Evolutionary conservation across 176 grass and related monocot species (phyloP), one percentile per base, ranked within the genome.

Genomic region (Guadua angustifolia): DNA sequence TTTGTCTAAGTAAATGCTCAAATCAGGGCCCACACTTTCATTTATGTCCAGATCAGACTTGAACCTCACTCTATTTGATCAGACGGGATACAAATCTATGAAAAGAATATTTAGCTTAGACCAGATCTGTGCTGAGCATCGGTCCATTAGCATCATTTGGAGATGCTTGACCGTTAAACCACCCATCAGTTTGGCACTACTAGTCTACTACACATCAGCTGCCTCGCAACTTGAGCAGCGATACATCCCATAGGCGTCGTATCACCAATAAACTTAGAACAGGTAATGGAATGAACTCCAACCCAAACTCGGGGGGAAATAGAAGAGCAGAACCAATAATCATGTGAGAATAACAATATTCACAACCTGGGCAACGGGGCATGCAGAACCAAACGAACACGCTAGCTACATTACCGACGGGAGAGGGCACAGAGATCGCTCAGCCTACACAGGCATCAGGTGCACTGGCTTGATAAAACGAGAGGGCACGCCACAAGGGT

Each of bases 391-490:
- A 83, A 91, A 70, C 43, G 58, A 88, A 43, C 83, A 79, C 74
- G 35, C 73, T 69, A 69, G 75, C 71, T 85, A 83, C 59, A 72
- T 39, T 76, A 90, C 87, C 79, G 66, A 77, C 73, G 86, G 43
- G 65, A 63, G 64, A 66, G 61, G 72, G 16, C 53, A 46, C 73
- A 57, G 72, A 71, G 89, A 88, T 75, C 45, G 77, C 80, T 74
- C 75, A 86, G 78, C 79, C 91, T 94, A 84, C 90, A 97, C 89
- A 94, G 76, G 79, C 74, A 82, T 64, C 78, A 72, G 88, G 66
- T 67, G 51, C 74, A 58, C 79, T 66, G 69, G 50, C 45, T 86
- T 24, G 45, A 79, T 68, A 83, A 70, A 71, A 83, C 55, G 32
- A 50, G 73, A 66, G 82, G 77, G 77, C 65, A 3, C 21, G n/a